Evolutionary conservation across 1,139 yeast genomes (phyloP), one percentile per base, ranked within the genome.

Genomic region (Saccharomyces hybrid): DNA sequence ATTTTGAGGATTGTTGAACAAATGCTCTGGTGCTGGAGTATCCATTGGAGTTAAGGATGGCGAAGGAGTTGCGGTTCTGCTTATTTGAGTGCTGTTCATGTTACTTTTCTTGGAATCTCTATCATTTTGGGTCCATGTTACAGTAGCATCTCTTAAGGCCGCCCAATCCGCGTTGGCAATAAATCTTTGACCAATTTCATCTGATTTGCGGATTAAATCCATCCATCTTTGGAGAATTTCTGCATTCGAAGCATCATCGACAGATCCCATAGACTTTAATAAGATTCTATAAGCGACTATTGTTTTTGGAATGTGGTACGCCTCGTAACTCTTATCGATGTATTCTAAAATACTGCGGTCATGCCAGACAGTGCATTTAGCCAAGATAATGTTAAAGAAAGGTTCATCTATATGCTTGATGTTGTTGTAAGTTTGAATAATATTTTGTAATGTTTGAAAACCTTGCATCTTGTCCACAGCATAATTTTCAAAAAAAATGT

Each of bases 101-200:
- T 59, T 53, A 25, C 51, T 52, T 47, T 54, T 50, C n/a, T 49
- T 51, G 5, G 58, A 56, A 38, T 60, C 63, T 48, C 61, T 51
- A 20, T 62, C 55, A 20, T 56, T 54, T 56, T 66, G 71, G 27
- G 70, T 63, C 70, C 71, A 70, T 52, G 80, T 78, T 50, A 86
- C 78, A 5, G 93, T 86, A 13, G 91, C 87, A 69, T 84, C 89
- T 72, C 91, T 79, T 57, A 90, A 74, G 1, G 96, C 88, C 50
- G 91, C 84, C 93, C 96, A 88, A 72, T 88, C 96, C 27, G 93
- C 95, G 64, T 82, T 82, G 9, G 95, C 91, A 62, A 84, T 83
- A 63, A 83, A 84, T 41, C 69, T 72, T 70, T 79, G 81, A 6
- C 81, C 80, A 53, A 78, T 76, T 25, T 72, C 69, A 58, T 84